Conservation (phyloP, 2,329 filamentous ascomycete species). For the Alternaria incomplexa region DNA sequence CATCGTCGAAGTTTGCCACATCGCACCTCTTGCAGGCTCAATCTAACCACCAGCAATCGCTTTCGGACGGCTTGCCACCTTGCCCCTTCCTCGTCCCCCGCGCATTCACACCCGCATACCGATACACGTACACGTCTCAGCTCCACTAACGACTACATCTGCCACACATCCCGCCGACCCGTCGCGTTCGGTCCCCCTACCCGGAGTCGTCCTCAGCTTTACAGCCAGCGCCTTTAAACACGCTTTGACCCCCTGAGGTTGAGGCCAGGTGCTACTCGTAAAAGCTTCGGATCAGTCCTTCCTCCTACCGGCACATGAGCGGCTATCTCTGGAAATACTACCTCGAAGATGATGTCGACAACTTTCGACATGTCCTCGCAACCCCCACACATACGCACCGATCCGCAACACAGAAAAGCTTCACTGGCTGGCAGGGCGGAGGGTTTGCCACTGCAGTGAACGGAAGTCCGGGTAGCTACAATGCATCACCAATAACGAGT, state of each 20-base stretch:
- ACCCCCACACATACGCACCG: conserved; percentile 67
- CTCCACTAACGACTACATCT: conserved; percentile 5
- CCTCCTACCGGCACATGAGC: conserved; percentile 74
- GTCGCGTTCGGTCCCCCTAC: conserved; percentile 27
- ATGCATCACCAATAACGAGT: conserved; percentile 53
- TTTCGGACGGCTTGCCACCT: conserved; percentile 19
- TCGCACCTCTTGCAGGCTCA: neutral
- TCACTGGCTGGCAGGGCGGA: conserved; percentile 42
- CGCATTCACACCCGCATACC: neutral
- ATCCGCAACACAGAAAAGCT: conserved; percentile 59
- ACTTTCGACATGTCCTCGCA: conserved; percentile 86
- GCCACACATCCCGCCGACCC: conserved; percentile 29
- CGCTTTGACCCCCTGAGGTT: conserved; percentile 84
- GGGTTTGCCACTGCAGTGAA: conserved; percentile 42
- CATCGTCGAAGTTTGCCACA: neutral
- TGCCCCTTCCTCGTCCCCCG: conserved; percentile 5
- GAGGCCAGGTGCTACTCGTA: conserved; percentile 81
- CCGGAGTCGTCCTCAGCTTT: conserved; percentile 57
- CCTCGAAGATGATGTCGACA: conserved; percentile 96
- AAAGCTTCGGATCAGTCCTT: conserved; percentile 57
- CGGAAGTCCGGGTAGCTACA: conserved; percentile 56
- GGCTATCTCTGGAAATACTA: conserved; percentile 96
- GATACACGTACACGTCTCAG: neutral
- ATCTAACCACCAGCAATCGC: conserved; percentile 1
- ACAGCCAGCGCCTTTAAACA: conserved; percentile 78